Evolutionary conservation across 1,284 basidiomycete genomes (phyloP), one percentile per base, ranked within the genome.

Genomic region (Veloboletus limbatus): DNA sequence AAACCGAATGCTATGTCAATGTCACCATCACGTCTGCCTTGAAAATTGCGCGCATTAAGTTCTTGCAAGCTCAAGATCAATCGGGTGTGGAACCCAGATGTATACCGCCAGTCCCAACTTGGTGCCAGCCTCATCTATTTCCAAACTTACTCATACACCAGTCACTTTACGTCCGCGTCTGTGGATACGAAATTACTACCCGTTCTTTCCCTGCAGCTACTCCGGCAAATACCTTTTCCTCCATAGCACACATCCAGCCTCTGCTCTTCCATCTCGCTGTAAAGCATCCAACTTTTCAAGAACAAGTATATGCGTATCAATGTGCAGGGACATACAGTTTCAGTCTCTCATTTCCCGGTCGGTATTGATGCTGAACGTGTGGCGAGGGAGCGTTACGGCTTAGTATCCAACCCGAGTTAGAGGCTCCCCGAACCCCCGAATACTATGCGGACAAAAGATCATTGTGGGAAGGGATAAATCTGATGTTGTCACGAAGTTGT

Each of bases 401-500:
- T 0, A 92, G 91, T 6, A 88, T 99, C 47, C 71, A 81, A 52
- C 95, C 95, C 20, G 97, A 97, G 70, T 76, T 96, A 27, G 85
- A 91, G 48, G 87, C n/a, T n/a, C n/a, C n/a, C n/a, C n/a, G n/a
- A n/a, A n/a, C 85, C n/a, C n/a, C n/a, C n/a, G n/a, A n/a, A 26
- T 71, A 98, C 36, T 99, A 99, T 70, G 85, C 91, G 58, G 93
- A 90, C 58, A 98, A 97, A 98, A 98, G 79, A 97, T 99, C 62
- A 94, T 99, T 49, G 89, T 99, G 24, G 96, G 94, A 11, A 79
- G 97, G 16, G 97, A 99, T 70, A 99, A 99, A 75, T 81, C 99
- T 31, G 97, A 99, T 62, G 92, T 95, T 13, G 95, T 97, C 56
- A 97, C 97, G 96, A 97, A 45, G 93, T 99, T 21, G 75, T 98